Evolutionary conservation across 345 rosid species (phyloP).

Genomic region (Populus simonii): DNA sequence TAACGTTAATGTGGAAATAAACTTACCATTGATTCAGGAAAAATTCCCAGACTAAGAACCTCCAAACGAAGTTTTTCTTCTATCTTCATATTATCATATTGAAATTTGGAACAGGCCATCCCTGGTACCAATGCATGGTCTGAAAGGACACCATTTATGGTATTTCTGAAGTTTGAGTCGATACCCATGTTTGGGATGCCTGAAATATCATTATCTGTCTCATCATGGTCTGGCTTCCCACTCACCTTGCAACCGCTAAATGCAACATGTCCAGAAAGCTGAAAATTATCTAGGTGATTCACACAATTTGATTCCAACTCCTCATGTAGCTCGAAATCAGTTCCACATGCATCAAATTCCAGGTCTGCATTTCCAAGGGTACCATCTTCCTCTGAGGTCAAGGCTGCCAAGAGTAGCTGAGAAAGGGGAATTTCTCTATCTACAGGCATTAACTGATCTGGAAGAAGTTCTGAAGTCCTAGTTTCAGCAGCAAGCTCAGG

Average conservation of each 20-base stretch:
- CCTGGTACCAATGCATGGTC: slow-evolving; percentile 40
- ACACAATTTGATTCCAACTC: slow-evolving; percentile 57
- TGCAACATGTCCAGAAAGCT: slow-evolving; percentile 25
- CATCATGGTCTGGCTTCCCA: slow-evolving; percentile 48
- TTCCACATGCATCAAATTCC: slow-evolving; percentile 48
- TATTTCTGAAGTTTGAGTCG: slow-evolving; percentile 37
- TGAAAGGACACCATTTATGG: slow-evolving; percentile 42
- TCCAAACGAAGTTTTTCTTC: slow-evolving; percentile 76
- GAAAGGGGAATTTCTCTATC: slow-evolving; percentile 55
- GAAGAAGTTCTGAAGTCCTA: slow-evolving; percentile 28
- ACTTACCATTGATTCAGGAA: slow-evolving; percentile 73
- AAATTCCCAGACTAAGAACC: slow-evolving; percentile 76
- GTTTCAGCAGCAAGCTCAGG: slow-evolving; percentile 21
- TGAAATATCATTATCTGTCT: slow-evolving; percentile 44
- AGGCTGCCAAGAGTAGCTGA: slow-evolving; percentile 78
- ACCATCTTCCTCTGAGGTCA: slow-evolving; percentile 71
- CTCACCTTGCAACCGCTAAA: slow-evolving; percentile 51
- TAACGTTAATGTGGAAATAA: slow-evolving; percentile 2
- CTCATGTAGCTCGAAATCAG: slow-evolving; percentile 51
- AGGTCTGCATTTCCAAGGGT: slow-evolving; percentile 46
- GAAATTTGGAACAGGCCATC: slow-evolving; percentile 46
- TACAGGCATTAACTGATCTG: slow-evolving; percentile 32
- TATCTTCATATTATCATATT: slow-evolving; percentile 54
- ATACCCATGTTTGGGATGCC: slow-evolving; percentile 36
- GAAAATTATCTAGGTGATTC: slow-evolving; percentile 45